Conservation (phyloP, 1,284 basidiomycete species). For the Leccinum griseonigrum region DNA sequence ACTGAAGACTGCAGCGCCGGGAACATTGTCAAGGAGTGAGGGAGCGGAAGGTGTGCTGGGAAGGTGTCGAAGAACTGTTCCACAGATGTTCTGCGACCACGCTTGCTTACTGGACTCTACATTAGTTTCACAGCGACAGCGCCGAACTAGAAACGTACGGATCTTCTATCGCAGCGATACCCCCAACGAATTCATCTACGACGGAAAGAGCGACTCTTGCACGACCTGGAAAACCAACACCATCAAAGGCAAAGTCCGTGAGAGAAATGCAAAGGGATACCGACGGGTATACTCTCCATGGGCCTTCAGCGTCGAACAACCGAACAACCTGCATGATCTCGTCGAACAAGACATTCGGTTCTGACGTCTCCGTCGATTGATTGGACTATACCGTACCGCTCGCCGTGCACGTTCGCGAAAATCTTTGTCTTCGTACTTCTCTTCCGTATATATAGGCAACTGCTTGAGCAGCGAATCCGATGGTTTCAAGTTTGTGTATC, state of each 20-base stretch:
- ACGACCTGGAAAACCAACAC: slow-evolving; percentile 41
- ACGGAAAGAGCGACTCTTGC: slow-evolving; percentile 61
- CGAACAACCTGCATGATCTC: slow-evolving; percentile 55
- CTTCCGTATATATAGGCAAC: too few relatives aligned
- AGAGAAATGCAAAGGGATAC: slow-evolving; percentile 27
- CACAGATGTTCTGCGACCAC: slow-evolving; percentile 23
- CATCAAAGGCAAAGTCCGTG: slow-evolving; percentile 7
- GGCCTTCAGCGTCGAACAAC: slow-evolving; percentile 28
- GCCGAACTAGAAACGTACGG: slow-evolving; percentile 36
- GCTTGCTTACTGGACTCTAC: slow-evolving; percentile 17
- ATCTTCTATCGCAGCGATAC: slow-evolving; percentile 63
- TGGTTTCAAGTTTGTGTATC: too few relatives aligned
- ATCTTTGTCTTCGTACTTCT: too few relatives aligned
- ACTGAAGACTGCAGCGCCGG: slow-evolving; percentile 14
- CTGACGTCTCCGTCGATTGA: slow-evolving; percentile 41
- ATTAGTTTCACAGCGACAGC: slow-evolving; percentile 3
- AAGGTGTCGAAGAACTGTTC: slow-evolving; percentile 20
- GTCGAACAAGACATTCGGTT: slow-evolving; percentile 51
- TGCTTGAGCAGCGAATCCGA: too few relatives aligned
- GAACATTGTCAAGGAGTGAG: slow-evolving; percentile 7
- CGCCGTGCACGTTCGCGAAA: too few relatives aligned
- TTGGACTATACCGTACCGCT: slow-evolving; percentile 21
- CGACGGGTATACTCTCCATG: slow-evolving; percentile 43
- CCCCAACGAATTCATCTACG: slow-evolving; percentile 68
- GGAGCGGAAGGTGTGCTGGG: slow-evolving; percentile 6